Percentiles rank a stretch among this genome's conserved stretches.
phyloP scores from a whole-genome alignment of 768 basidiomycete genomes.

The Mycena latifolia region DNA sequence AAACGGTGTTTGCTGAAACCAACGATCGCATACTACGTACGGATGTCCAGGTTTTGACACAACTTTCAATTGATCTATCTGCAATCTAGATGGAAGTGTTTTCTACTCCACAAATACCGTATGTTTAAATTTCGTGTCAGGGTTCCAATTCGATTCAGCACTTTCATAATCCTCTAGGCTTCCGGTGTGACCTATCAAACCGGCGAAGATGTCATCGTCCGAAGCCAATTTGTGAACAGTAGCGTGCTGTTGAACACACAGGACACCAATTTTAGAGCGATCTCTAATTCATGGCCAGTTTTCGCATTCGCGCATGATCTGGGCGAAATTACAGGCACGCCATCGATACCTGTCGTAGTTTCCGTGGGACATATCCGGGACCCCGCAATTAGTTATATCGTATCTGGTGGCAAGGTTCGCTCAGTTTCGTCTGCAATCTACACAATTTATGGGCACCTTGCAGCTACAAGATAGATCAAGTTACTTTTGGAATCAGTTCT shows the following conservation, averaged over 20 bases:
- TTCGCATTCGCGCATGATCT: conserved; percentile 72
- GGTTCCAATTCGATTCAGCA: neutral
- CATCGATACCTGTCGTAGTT: conserved; percentile 49
- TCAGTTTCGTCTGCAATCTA: neutral
- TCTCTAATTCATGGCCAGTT: conserved; percentile 70
- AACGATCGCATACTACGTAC: conserved; percentile 70
- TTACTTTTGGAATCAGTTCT: conserved; percentile 49
- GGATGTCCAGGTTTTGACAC: conserved; percentile 22
- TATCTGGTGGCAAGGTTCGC: conserved; percentile 49
- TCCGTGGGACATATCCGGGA: conserved; percentile 64
- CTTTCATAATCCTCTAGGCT: conserved; percentile 46
- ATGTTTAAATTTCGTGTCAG: neutral
- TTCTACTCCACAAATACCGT: conserved; percentile 67
- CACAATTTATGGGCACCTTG: neutral
- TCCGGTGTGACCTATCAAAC: conserved; percentile 66
- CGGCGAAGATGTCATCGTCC: conserved; percentile 65
- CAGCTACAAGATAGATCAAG: conserved; percentile 40
- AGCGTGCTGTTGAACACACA: conserved; percentile 60
- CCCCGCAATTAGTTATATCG: conserved; percentile 59
- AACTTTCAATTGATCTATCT: conserved; percentile 34
- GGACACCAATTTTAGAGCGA: conserved; percentile 68
- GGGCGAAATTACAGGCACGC: conserved; percentile 52
- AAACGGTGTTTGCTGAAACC: conserved; percentile 61
- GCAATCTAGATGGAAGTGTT: conserved; percentile 68
- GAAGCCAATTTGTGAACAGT: conserved; percentile 70